These are phyloP conservation scores for Ogataea glucozyma DNA, from an alignment of 805 yeast genomes.

Conservation along the genomic window DNA sequence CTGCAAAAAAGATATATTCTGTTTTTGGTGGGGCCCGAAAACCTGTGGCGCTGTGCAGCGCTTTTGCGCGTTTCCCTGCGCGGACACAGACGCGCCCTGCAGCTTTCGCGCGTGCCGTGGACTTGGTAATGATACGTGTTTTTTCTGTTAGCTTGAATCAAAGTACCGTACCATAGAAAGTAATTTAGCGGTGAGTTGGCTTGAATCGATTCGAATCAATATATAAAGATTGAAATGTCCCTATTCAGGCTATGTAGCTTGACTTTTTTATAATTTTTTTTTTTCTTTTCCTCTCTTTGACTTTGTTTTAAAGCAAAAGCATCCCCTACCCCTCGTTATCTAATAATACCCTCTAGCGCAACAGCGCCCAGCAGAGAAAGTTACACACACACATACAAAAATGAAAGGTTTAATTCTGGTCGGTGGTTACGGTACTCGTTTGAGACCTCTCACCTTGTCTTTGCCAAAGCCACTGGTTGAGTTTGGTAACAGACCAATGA, in stretches of 20 bases:
- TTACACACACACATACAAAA: constrained; percentile 19
- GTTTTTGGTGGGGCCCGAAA: constrained; percentile 9
- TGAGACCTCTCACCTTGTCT: constrained; percentile 96
- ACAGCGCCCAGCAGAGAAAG: neutral
- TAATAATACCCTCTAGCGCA: constrained; percentile 7
- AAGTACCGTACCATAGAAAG: constrained; percentile 2
- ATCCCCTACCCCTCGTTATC: constrained; percentile 11
- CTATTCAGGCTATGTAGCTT: neutral
- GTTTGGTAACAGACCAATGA: constrained; percentile 99
- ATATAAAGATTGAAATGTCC: constrained; percentile 7
- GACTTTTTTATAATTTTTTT: constrained; percentile 3
- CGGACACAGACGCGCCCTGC: neutral
- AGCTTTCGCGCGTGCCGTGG: constrained; percentile 2
- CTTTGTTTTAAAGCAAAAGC: constrained; percentile 7
- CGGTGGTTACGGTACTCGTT: constrained; percentile 99
- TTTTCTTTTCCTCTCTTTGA: constrained; percentile 6
- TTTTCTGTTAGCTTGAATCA: constrained; percentile 4
- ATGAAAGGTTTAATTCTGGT: constrained; percentile 98
- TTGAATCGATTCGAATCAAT: neutral
- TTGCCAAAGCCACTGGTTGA: constrained; percentile 96
- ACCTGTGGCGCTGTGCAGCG: constrained; percentile 6
- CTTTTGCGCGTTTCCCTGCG: neutral
- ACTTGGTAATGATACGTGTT: constrained; percentile 6
- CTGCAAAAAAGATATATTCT: neutral
- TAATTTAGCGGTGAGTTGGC: constrained; percentile 5